Base-by-base conservation (phyloP, 2,329 filamentous ascomycete species). In the Trichocomaceae sp. region DNA sequence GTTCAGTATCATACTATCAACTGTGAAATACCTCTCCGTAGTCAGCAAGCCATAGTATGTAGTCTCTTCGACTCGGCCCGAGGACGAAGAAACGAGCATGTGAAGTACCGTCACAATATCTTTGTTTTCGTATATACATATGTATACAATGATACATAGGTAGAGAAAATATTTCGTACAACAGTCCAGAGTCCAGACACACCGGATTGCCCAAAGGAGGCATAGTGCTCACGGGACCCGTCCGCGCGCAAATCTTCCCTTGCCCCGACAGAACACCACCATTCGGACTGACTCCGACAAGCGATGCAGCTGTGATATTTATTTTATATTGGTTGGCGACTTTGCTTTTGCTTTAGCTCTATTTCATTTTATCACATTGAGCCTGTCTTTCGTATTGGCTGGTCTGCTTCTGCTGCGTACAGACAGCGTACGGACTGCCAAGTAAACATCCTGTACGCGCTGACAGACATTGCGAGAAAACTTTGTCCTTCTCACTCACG, bases 191-290 rank as follows among this genome's bases (percentile, higher is more conserved):
- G n/a, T n/a, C n/a, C n/a, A 29, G 26, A 35, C 19, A 55, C 52
- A 55, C 52, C 52, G 52, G 52, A 37, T 55, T 50, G 26, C 52
- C 52, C 37, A 48, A 55, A 55, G 35, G 37, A 55, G 52, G 20
- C 31, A 15, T 35, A 35, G 31, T 5, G 12, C 26, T 35, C 31
- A 35, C 31, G 31, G 31, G 31, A 35, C 31, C 31, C 31, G 29
- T 12, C 29, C 29, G 31, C 13, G 12, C 9, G 31, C 31, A 13
- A 35, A 35, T 15, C 31, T 35, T 35, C 31, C 31, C 6, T 15
- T 35, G 12, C 31, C 2, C 31, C 31, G 31, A 13, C 31, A 29
- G 23, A 26, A 26, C n/a, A n/a, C n/a, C 23, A 8, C 5, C 5
- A 29, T 8, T 29, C 13, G 5, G 31, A 35, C 31, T 3, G 31